Conservation (phyloP, 2,329 filamentous ascomycete genomes). For the Alternaria novae-zelandiae region DNA sequence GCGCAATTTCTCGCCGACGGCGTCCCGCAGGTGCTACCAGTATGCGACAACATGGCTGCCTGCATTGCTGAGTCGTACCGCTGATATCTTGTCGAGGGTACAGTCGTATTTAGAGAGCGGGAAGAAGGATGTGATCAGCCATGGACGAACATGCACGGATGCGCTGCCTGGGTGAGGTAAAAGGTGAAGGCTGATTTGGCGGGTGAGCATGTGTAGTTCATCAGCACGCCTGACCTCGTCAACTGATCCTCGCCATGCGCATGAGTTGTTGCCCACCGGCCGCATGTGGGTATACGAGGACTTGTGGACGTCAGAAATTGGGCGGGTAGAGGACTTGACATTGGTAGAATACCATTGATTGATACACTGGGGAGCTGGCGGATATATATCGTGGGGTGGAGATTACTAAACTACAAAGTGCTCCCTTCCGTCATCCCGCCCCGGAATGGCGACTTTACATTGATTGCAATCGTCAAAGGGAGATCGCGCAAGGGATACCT, state of each 20-base stretch:
- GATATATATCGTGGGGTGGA: neutral
- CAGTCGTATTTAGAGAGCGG: neutral
- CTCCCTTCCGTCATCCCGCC: neutral
- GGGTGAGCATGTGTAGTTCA: neutral
- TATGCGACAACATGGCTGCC: neutral
- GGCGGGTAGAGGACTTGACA: neutral
- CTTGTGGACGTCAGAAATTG: neutral
- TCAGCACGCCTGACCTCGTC: neutral
- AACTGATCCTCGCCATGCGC: neutral
- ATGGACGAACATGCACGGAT: neutral
- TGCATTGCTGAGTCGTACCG: neutral
- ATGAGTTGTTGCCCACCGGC: neutral
- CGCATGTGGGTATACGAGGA: neutral
- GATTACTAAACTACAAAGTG: neutral
- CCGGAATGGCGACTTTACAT: neutral
- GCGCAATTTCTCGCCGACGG: constrained; percentile 21
- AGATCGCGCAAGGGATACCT: neutral
- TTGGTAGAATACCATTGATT: neutral
- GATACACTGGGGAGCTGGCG: neutral
- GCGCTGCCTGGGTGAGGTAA: neutral
- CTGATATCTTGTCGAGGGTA: neutral
- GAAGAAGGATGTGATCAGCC: neutral
- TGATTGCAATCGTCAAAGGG: neutral
- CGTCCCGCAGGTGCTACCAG: neutral
- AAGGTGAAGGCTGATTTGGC: neutral